Conservation (phyloP, 208 protist genomes). For the Trypanosoma avium region DNA sequence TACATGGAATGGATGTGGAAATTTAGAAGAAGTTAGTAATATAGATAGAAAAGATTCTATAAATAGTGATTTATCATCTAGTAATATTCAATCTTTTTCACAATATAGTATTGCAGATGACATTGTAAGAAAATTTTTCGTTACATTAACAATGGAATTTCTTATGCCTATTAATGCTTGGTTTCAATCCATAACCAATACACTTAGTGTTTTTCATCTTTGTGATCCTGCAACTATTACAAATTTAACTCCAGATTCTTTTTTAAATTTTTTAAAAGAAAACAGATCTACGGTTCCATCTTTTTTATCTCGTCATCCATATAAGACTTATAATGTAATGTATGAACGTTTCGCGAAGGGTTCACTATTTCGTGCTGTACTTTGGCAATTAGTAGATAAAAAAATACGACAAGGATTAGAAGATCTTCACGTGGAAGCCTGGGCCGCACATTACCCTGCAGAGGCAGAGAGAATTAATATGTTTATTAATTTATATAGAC, state of each 20-base stretch:
- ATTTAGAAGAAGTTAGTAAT: slow-evolving; percentile 2
- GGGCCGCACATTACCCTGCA: slow-evolving; percentile 42
- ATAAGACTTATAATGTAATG: slow-evolving; percentile 74
- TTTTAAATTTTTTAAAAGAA: slow-evolving; percentile 61
- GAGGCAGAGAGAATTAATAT: slow-evolving; percentile 70
- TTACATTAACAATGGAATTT: slow-evolving; percentile 84
- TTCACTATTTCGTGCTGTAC: slow-evolving; percentile 57
- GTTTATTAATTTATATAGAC: slow-evolving; percentile 64
- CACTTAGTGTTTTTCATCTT: slow-evolving; percentile 58
- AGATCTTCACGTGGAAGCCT: slow-evolving; percentile 55
- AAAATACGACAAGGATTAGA: slow-evolving; percentile 48
- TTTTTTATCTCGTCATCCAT: slow-evolving; percentile 55
- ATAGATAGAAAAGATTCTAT: not conserved
- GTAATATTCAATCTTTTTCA: slow-evolving; percentile 36
- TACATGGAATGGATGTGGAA: slow-evolving; percentile 33
- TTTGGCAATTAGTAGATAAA: slow-evolving; percentile 59
- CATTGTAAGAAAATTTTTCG: slow-evolving; percentile 83
- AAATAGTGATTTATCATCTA: not conserved
- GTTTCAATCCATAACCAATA: slow-evolving; percentile 44
- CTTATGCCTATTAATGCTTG: slow-evolving; percentile 67
- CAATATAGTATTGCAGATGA: slow-evolving; percentile 79
- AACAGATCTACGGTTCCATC: slow-evolving; percentile 61
- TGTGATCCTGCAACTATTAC: slow-evolving; percentile 52
- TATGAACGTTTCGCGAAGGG: slow-evolving; percentile 81
- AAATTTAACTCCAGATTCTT: slow-evolving; percentile 50